phyloP scores from a whole-genome alignment of 2,329 filamentous ascomycete species.

The Westerdykella sp. region DNA sequence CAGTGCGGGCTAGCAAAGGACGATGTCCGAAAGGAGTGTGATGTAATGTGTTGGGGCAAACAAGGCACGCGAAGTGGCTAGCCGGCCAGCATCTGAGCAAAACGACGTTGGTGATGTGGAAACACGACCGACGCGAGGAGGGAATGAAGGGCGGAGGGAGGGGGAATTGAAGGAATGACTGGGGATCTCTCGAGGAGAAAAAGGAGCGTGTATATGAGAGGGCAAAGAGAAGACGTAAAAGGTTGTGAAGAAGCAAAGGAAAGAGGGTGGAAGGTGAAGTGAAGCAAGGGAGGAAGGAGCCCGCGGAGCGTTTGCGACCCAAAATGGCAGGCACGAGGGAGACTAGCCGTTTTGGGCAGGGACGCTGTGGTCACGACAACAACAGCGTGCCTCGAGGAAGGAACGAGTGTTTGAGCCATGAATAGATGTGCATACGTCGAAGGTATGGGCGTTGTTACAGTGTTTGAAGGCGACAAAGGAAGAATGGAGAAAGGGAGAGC shows the following conservation, averaged over 20 bases:
- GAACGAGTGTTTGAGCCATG: neutral
- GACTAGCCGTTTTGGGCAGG: neutral
- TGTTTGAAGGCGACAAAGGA: too few relatives aligned
- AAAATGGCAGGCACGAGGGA: neutral
- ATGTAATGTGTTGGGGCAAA: constrained; percentile 22
- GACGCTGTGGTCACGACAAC: neutral
- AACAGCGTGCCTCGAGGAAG: neutral
- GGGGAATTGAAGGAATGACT: constrained; percentile 1
- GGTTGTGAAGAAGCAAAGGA: constrained; percentile 10
- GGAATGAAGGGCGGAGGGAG: neutral
- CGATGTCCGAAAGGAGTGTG: constrained; percentile 23
- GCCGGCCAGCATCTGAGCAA: neutral
- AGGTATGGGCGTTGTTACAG: too few relatives aligned
- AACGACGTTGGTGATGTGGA: neutral
- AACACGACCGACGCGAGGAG: constrained; percentile 1
- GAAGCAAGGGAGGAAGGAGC: neutral
- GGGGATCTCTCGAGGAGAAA: constrained; percentile 3
- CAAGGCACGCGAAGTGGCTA: constrained; percentile 8
- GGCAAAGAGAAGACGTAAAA: constrained; percentile 14
- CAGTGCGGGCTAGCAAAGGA: constrained; percentile 4
- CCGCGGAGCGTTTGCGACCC: neutral
- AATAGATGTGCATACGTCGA: too few relatives aligned
- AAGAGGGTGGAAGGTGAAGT: neutral
- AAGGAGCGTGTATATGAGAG: constrained; percentile 5
- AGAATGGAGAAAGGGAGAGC: too few relatives aligned